Percentiles rank a stretch among this genome's conserved stretches.
Evolutionary conservation across 139 green algal species (phyloP).

Genomic region (Nannochloris sp.): DNA sequence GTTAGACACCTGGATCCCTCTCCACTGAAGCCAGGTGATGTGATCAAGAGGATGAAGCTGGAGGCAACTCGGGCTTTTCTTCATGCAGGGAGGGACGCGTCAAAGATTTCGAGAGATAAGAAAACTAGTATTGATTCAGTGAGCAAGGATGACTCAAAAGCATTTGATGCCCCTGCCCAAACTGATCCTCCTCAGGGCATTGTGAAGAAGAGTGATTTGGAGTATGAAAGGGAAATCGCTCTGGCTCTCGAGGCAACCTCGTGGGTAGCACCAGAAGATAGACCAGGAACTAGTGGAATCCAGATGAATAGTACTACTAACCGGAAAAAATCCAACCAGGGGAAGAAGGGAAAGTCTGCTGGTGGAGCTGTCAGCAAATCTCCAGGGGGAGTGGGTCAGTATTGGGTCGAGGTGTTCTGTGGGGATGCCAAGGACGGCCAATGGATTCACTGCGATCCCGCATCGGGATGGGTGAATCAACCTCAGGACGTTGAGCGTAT

Average conservation of each 20-base stretch:
- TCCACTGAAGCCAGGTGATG: slow-evolving; percentile 24
- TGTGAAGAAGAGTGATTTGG: slow-evolving; percentile 58
- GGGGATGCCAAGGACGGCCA: slow-evolving; percentile 36
- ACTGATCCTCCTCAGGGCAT: neutral
- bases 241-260: slow-evolving; percentile 62
- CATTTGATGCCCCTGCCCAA: neutral
- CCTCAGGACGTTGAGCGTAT: slow-evolving; percentile 27
- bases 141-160: neutral
- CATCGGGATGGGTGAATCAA: slow-evolving; percentile 53
- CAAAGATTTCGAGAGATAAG: neutral
- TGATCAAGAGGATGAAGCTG: neutral
- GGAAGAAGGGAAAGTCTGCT: neutral
- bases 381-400: slow-evolving; percentile 8
- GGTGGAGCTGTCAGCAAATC: slow-evolving; percentile 1
- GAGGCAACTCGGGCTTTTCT: neutral
- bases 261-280: slow-evolving; percentile 7
- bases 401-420: slow-evolving; percentile 80
- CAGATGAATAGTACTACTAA: neutral
- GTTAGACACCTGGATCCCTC: slow-evolving; percentile 18
- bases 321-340: neutral
- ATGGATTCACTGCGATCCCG: slow-evolving; percentile 74
- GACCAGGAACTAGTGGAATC: slow-evolving; percentile 23
- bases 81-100: neutral
- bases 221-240: slow-evolving; percentile 73
- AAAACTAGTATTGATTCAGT: neutral